phyloP scores from a whole-genome alignment of 805 yeast species.

The Candida odintsovae region DNA sequence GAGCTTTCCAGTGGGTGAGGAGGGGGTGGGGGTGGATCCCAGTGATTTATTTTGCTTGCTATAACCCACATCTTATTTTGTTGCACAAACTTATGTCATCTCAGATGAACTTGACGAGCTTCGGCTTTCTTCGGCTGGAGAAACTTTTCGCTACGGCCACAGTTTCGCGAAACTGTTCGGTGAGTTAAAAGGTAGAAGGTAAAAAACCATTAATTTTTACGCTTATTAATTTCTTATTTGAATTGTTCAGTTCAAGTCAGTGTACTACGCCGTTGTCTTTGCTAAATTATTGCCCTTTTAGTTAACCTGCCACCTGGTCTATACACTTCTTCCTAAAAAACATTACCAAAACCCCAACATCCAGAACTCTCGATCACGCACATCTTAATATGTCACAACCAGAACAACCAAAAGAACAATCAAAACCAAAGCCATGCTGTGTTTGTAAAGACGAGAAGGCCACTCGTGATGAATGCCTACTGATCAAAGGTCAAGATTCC shows the following conservation, averaged over 20 bases:
- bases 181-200: no score
- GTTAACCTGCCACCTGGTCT: background rate
- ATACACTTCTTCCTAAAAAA: background rate
- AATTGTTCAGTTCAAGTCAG: no score
- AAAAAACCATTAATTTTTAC: no score
- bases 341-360: background rate
- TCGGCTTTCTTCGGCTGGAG: no score
- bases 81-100: no score
- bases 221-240: background rate
- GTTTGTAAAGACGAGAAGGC: constrained; percentile 85
- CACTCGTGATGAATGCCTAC: constrained; percentile 79
- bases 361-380: no score
- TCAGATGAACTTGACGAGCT: no score
- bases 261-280: background rate
- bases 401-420: constrained; percentile 8
- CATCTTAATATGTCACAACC: constrained; percentile 9
- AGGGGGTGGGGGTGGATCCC: no score
- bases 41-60: no score
- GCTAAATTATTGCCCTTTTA: no score
- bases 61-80: no score
- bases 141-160: background rate
- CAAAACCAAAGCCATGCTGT: constrained; percentile 92
- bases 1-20: no score
- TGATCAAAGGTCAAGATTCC: constrained; percentile 76
- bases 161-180: background rate